Conservation (phyloP, 1,284 basidiomycete species). For the Cutaneotrichosporon sp. region DNA sequence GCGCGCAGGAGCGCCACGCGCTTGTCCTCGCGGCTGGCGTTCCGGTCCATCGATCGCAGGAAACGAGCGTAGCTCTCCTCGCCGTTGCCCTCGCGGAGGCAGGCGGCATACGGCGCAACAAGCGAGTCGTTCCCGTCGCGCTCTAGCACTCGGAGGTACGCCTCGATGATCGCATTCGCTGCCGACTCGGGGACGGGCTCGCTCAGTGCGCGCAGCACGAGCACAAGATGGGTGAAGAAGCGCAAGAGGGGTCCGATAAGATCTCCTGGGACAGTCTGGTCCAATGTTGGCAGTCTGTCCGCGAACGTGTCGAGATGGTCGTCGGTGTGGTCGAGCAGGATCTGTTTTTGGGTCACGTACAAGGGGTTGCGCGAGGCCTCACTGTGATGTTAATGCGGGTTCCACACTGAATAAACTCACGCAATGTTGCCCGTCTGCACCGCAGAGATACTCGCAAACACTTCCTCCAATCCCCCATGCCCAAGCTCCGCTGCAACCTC, state of each 20-base stretch:
- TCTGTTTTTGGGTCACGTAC: slow-evolving; percentile 61
- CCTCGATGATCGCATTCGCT: slow-evolving; percentile 76
- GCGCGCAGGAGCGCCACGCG: slow-evolving; percentile 70
- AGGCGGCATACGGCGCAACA: slow-evolving; percentile 89
- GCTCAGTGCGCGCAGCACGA: slow-evolving; percentile 80
- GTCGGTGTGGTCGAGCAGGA: slow-evolving; percentile 72
- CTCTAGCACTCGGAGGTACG: slow-evolving; percentile 85
- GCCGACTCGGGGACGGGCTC: slow-evolving; percentile 65
- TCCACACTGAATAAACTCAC: slow-evolving; percentile 28
- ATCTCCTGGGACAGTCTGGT: not conserved
- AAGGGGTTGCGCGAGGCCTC: slow-evolving; percentile 73
- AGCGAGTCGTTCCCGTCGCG: slow-evolving; percentile 73
- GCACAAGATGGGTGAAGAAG: slow-evolving; percentile 93
- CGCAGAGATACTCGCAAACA: slow-evolving; percentile 40
- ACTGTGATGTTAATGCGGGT: not conserved
- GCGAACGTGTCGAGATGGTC: slow-evolving; percentile 70
- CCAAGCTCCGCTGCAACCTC: slow-evolving; percentile 32
- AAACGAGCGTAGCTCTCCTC: slow-evolving; percentile 89
- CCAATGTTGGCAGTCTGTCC: slow-evolving; percentile 51
- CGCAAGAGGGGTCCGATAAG: slow-evolving; percentile 54
- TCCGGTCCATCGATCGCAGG: slow-evolving; percentile 70
- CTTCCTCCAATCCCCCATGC: slow-evolving; percentile 38
- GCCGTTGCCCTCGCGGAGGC: slow-evolving; percentile 77
- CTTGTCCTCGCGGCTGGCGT: slow-evolving; percentile 63
- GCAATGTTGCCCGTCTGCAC: slow-evolving; percentile 33